These are phyloP conservation scores for Amanita rubescens DNA, from an alignment of 768 basidiomycete species.

Conservation along the genomic window DNA sequence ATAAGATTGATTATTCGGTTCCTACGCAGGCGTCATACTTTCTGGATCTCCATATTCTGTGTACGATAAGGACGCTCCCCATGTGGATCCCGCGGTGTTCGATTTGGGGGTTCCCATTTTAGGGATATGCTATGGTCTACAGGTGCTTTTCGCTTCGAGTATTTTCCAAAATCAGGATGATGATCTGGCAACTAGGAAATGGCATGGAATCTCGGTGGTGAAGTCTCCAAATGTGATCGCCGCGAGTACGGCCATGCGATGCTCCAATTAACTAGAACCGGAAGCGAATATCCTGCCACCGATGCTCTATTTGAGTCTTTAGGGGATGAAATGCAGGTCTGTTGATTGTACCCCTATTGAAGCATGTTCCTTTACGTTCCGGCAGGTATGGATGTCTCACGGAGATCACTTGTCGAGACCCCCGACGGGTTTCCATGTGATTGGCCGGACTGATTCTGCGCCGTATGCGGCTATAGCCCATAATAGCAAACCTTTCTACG, in stretches of 20 bases:
- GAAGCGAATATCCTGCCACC: conserved; percentile 33
- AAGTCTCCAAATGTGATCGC: conserved; percentile 80
- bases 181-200: conserved; percentile 60
- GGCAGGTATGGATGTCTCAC: conserved; percentile 99
- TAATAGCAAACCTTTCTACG: conserved; percentile 81
- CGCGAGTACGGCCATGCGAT: conserved; percentile 94
- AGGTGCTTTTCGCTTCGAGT: conserved; percentile 41
- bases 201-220: conserved; percentile 79
- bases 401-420: conserved; percentile 85
- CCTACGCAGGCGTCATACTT: conserved; percentile 71
- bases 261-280: conserved; percentile 63
- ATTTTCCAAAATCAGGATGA: background rate
- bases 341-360: conserved; percentile 11
- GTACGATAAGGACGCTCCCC: conserved; percentile 87
- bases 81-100: conserved; percentile 89
- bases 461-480: conserved; percentile 94
- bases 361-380: background rate
- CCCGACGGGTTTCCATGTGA: conserved; percentile 79
- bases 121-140: conserved; percentile 96
- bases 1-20: background rate
- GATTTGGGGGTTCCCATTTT: conserved; percentile 84
- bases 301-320: conserved; percentile 83
- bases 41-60: conserved; percentile 99
- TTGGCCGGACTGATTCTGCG: conserved; percentile 80
- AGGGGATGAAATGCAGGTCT: conserved; percentile 84